A percentile compares a stretch with the other conserved stretches of the same genome.
Evolutionary conservation across 441 rosid genomes (phyloP).

Genomic region (Gossypium davidsonii): DNA sequence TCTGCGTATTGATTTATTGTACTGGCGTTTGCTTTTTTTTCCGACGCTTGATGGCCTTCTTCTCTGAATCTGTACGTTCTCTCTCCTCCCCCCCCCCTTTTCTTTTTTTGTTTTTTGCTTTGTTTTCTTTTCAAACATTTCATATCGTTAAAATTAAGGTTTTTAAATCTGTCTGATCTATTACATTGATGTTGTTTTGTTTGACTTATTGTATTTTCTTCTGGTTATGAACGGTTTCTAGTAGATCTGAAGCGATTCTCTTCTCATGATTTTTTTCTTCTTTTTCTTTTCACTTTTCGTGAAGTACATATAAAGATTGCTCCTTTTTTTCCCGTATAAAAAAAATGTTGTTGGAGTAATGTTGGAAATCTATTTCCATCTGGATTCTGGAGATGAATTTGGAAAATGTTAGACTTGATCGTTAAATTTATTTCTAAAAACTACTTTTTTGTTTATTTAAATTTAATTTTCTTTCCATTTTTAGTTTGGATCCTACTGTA

Average conservation of each 20-base stretch:
- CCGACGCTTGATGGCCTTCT: conserved; percentile 4
- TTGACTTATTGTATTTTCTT: neutral
- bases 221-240: neutral
- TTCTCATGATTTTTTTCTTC: neutral
- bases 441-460: neutral
- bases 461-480: neutral
- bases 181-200: conserved; percentile 1
- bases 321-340: neutral
- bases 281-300: neutral
- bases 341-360: neutral
- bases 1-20: neutral
- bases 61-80: conserved; percentile 32
- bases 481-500: neutral
- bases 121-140: neutral
- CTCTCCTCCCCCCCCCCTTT: neutral
- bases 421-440: neutral
- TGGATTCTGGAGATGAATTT: neutral
- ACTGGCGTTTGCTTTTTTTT: neutral
- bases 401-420: conserved; percentile 3
- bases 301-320: neutral
- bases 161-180: conserved; percentile 17
- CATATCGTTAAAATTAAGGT: neutral
- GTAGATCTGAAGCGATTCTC: conserved; percentile 31
- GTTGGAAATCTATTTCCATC: conserved; percentile 14
- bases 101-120: neutral